Conservation (phyloP, 176 grass and related monocot species). For the Pontederia paniculata region DNA sequence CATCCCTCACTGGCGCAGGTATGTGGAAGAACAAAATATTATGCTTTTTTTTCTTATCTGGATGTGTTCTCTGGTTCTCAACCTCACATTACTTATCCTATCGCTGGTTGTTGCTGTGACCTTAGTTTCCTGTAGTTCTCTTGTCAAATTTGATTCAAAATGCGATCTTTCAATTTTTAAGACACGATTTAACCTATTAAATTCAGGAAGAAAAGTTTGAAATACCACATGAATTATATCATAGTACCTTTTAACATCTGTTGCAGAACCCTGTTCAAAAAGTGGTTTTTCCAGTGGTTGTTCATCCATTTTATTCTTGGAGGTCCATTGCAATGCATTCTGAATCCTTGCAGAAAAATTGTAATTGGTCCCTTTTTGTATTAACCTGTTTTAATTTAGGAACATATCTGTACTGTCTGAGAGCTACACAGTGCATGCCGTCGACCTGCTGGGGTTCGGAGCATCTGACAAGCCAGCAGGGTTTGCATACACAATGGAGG, state of each 20-base stretch:
- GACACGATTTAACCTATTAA: no score
- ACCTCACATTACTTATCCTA: background rate
- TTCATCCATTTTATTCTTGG: no score
- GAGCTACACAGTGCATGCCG: conserved; percentile 65
- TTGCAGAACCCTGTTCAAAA: no score
- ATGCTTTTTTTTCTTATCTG: background rate
- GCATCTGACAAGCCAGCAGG: conserved; percentile 76
- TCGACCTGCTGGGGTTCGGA: conserved; percentile 84
- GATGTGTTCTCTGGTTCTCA: background rate
- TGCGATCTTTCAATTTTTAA: no score
- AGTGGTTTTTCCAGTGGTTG: no score
- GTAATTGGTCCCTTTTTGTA: background rate
- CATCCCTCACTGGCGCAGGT: conserved; percentile 86
- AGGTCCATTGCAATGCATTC: no score
- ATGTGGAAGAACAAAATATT: conserved; percentile 1
- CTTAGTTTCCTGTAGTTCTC: no score
- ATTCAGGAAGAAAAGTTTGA: no score
- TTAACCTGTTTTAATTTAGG: conserved; percentile 17
- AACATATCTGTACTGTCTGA: conserved; percentile 65
- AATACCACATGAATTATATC: no score
- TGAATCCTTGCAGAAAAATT: background rate
- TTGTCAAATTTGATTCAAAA: no score
- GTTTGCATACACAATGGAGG: conserved; percentile 88
- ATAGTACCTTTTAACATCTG: no score
- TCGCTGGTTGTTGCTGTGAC: background rate